Conservation (phyloP, 148 eudicot genomes). For the Spergularia marina region DNA sequence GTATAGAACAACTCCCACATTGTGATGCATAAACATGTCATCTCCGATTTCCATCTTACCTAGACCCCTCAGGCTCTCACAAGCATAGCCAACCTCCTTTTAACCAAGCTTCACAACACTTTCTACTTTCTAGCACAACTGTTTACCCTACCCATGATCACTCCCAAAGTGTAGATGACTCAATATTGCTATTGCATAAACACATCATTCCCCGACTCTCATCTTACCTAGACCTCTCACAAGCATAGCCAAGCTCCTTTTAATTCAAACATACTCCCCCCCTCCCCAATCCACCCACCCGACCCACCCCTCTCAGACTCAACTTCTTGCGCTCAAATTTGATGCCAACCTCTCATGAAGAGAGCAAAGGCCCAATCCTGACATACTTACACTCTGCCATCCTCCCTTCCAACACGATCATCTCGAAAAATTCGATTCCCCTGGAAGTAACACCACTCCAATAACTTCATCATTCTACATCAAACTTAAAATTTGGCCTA, state of each 20-base stretch:
- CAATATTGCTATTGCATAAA: not conserved
- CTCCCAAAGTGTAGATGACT: no score
- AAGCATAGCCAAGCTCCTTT: not conserved
- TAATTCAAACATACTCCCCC: not conserved
- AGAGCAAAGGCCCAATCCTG: no score
- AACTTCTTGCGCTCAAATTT: no score
- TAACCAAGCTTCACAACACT: not conserved
- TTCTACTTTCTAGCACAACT: not conserved
- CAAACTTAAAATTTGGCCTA: no score
- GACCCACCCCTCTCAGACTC: no score
- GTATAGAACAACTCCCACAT: not conserved
- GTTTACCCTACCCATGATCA: not conserved
- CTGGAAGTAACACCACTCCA: no score
- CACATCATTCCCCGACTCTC: not conserved
- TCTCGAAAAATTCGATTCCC: no score
- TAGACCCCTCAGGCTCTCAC: not conserved
- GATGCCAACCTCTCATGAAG: no score
- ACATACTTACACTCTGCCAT: no score
- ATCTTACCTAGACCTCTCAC: not conserved
- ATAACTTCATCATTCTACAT: no score
- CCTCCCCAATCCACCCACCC: not conserved
- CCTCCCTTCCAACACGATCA: no score
- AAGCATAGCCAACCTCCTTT: not conserved
- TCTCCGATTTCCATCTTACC: not conserved
- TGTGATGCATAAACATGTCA: not conserved